These are phyloP conservation scores for Cercophora scortea DNA, from an alignment of 495 filamentous ascomycete genomes.

Conservation along the genomic window DNA sequence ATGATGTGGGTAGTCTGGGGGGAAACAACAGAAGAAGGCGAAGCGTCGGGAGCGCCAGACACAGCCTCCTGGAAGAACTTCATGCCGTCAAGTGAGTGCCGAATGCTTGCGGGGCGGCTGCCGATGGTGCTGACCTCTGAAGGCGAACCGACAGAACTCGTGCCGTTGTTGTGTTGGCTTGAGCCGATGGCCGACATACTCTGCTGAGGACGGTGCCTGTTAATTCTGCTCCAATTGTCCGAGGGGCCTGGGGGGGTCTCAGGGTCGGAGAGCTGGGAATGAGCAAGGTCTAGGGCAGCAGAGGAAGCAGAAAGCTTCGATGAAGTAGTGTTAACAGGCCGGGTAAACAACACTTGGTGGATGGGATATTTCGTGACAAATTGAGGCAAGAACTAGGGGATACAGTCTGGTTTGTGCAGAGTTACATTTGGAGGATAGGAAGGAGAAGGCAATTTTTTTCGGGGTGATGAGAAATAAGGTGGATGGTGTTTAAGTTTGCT, in stretches of 20 bases:
- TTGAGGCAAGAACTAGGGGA: constrained; percentile 9
- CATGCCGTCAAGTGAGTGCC: constrained; percentile 44
- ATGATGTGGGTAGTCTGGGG: constrained; percentile 32
- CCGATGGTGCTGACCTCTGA: constrained; percentile 32
- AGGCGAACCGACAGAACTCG: constrained; percentile 21
- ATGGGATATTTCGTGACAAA: constrained; percentile 4
- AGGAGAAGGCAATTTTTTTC: too few relatives aligned
- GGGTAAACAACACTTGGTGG: not conserved
- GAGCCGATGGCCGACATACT: constrained; percentile 64
- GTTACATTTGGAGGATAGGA: too few relatives aligned
- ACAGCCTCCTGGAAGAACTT: constrained; percentile 24
- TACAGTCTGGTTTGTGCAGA: not conserved
- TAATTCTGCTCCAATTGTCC: constrained; percentile 57
- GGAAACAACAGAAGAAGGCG: constrained; percentile 23
- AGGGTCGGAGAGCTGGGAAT: constrained; percentile 57
- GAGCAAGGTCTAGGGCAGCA: constrained; percentile 71
- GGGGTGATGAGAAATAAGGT: too few relatives aligned
- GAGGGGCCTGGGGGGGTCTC: constrained; percentile 32
- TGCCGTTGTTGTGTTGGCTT: constrained; percentile 21
- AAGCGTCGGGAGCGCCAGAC: constrained; percentile 13
- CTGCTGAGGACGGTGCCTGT: constrained; percentile 74
- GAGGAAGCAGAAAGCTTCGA: constrained; percentile 66
- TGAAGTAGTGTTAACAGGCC: constrained; percentile 7
- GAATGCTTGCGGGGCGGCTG: constrained; percentile 38
- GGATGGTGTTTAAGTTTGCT: too few relatives aligned